Conservation (phyloP, 306 rosid species). For the Acacia confusa region DNA sequence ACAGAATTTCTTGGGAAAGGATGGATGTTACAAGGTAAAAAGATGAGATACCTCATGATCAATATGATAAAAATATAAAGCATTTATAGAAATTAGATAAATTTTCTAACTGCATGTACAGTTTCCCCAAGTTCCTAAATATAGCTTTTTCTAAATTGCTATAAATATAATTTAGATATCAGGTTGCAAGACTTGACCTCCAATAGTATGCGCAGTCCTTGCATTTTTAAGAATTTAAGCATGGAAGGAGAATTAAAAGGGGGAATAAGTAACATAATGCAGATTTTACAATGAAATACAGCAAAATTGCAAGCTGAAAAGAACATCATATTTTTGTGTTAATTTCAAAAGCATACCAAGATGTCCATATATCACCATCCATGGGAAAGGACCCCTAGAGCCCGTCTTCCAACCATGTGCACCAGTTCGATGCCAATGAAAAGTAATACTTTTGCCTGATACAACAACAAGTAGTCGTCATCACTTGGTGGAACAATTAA, state of each 20-base stretch:
- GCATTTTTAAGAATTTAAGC: neutral
- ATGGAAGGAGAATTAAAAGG: neutral
- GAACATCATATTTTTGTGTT: neutral
- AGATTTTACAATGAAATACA: conserved; percentile 4
- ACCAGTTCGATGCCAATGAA: conserved; percentile 28
- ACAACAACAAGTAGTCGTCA: conserved; percentile 7
- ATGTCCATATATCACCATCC: conserved; percentile 56
- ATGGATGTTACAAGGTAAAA: neutral
- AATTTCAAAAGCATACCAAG: conserved; percentile 44
- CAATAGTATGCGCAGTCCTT: neutral
- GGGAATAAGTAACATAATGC: neutral
- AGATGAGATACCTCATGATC: neutral
- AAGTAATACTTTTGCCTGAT: conserved; percentile 41
- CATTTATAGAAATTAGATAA: neutral
- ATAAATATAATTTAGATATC: neutral
- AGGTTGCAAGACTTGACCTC: neutral
- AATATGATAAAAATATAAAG: neutral
- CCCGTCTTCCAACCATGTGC: conserved; percentile 42
- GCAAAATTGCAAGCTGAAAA: conserved; percentile 14
- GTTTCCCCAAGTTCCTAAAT: neutral
- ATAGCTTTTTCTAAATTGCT: neutral
- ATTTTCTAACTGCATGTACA: neutral
- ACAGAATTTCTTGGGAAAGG: neutral
- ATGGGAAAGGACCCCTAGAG: conserved; percentile 45
- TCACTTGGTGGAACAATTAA: neutral